Evolutionary conservation across 257 asterid genomes (phyloP).

Genomic region (Nicotiana paniculata): DNA sequence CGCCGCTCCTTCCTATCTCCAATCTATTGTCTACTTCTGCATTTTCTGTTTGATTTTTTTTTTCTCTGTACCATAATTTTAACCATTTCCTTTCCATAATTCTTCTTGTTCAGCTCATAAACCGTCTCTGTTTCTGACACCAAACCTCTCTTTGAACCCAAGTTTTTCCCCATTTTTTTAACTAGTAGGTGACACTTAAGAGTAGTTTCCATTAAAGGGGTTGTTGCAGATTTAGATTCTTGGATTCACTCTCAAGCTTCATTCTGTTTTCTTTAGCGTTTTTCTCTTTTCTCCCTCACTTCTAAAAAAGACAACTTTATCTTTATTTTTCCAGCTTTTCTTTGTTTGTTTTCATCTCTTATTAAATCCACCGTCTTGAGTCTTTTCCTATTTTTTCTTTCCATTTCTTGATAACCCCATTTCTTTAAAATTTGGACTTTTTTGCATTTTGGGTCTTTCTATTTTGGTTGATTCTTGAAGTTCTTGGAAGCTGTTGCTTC

Average conservation of each 20-base stretch:
- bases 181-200: conserved; percentile 15
- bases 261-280: conserved; percentile 6
- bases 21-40: background rate
- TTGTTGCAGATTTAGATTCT: conserved; percentile 48
- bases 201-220: conserved; percentile 28
- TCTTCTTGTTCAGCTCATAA: background rate
- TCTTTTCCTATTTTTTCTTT: background rate
- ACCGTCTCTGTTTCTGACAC: conserved; percentile 39
- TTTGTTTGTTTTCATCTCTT: conserved; percentile 7
- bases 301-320: conserved; percentile 4
- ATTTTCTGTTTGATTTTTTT: background rate
- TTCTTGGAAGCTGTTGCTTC: background rate
- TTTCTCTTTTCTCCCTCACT: background rate
- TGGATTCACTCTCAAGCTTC: conserved; percentile 35
- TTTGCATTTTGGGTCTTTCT: background rate
- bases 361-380: conserved; percentile 7
- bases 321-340: background rate
- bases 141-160: conserved; percentile 72
- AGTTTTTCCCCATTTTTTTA: conserved; percentile 23
- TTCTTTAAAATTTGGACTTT: conserved; percentile 8
- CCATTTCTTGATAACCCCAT: conserved; percentile 13
- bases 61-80: background rate
- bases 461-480: background rate
- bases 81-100: background rate
- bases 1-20: background rate